Conservation (phyloP, 768 basidiomycete genomes). For the Pleurotus tuoliensis region DNA sequence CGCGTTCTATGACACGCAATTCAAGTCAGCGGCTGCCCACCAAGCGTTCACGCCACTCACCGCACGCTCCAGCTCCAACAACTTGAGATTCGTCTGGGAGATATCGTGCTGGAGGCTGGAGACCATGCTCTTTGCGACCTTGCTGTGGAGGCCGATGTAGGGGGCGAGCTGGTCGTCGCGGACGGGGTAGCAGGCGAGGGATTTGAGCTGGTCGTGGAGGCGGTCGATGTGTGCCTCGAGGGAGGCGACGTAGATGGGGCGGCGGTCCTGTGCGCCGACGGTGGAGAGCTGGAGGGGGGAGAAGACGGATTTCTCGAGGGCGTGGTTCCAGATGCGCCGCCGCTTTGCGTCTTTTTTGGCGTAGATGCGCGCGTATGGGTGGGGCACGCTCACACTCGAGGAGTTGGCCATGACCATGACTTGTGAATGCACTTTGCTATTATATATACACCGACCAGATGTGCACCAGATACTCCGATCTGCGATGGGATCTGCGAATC, state of each 20-base stretch:
- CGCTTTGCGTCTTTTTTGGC: conserved; percentile 66
- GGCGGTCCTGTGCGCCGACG: conserved; percentile 65
- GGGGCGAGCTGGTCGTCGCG: conserved; percentile 52
- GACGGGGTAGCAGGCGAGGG: conserved; percentile 54
- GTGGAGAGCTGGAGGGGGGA: conserved; percentile 66
- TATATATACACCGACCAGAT: neutral
- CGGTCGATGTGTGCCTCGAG: conserved; percentile 71
- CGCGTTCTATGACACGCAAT: no score
- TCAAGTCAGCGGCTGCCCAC: no score
- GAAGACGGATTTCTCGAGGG: conserved; percentile 70
- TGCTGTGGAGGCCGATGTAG: conserved; percentile 70
- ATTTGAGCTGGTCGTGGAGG: conserved; percentile 57
- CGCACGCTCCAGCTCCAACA: conserved; percentile 66
- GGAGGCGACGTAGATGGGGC: conserved; percentile 68
- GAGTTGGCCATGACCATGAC: no score
- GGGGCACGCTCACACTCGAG: conserved; percentile 31
- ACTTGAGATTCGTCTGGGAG: conserved; percentile 52
- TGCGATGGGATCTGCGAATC: no score
- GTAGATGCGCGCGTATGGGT: conserved; percentile 68
- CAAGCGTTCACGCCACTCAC: conserved; percentile 32
- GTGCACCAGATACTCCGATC: neutral
- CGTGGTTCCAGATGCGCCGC: conserved; percentile 75
- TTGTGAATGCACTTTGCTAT: neutral
- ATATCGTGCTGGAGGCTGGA: conserved; percentile 66
- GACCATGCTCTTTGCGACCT: conserved; percentile 76